Evolutionary conservation across 331 rosid genomes (phyloP).

Genomic region (Spiraea crenata): DNA sequence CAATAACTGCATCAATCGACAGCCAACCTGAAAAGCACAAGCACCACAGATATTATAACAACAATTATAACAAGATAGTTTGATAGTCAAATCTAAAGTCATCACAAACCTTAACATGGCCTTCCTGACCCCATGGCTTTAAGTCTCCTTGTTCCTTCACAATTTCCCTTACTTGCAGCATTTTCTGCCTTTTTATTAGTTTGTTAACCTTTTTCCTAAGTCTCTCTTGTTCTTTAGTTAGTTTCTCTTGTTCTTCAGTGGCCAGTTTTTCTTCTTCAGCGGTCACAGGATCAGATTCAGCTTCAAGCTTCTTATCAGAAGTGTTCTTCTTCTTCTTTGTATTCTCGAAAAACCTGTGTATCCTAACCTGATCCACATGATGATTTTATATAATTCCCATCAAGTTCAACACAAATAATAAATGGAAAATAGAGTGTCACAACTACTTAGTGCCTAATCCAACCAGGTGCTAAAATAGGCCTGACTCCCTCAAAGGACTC

Average conservation of each 20-base stretch:
- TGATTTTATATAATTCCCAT: constrained; percentile 5
- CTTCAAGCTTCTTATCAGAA: constrained; percentile 26
- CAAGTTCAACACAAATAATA: constrained; percentile 3
- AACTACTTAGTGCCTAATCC: neutral
- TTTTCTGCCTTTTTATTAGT: constrained; percentile 60
- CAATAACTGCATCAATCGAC: constrained; percentile 64
- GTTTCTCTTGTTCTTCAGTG: constrained; percentile 32
- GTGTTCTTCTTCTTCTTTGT: constrained; percentile 48
- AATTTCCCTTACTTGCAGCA: constrained; percentile 48
- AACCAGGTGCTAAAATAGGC: neutral
- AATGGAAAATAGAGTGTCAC: neutral
- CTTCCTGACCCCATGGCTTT: constrained; percentile 90
- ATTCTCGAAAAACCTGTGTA: constrained; percentile 60
- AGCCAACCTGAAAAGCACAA: constrained; percentile 62
- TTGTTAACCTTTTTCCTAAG: constrained; percentile 47
- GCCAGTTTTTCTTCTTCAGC: constrained; percentile 22
- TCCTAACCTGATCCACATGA: constrained; percentile 58
- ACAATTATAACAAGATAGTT: constrained; percentile 18
- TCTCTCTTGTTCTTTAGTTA: constrained; percentile 32
- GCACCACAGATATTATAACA: constrained; percentile 21
- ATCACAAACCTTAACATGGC: constrained; percentile 80
- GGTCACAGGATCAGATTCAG: constrained; percentile 33
- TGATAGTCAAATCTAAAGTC: constrained; percentile 17
- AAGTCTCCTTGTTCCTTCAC: constrained; percentile 54
- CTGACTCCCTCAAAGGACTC: neutral